Base-by-base conservation (phyloP, 169 alveolate species). In the Cryptosporidium sp. region DNA sequence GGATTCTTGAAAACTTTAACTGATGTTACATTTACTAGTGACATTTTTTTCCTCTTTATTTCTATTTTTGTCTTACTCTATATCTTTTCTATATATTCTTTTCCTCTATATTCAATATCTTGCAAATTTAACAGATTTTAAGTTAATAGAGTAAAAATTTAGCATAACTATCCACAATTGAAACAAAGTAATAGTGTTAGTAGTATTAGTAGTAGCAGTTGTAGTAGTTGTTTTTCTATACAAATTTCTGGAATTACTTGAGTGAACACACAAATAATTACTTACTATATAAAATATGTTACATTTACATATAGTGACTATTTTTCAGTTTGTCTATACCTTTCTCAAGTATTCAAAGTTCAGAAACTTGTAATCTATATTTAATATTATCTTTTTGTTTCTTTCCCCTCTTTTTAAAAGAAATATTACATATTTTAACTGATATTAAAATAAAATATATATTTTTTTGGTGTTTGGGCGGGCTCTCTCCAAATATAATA, bases 1-100 rank as follows among this genome's bases (percentile, higher is more conserved):
- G 96, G 96, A 85, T 97, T 96, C 80, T 97, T 96, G 52, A 95
- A 94, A 31, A 97, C 98, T 69, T 94, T 94, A 31, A 98, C 97
- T 87, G 97, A 96, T 41, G 98, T 95, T 67, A 98, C 98, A 92
- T 97, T 97, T 58, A 98, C 96, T 85, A 95, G 93, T 52, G 99
- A 94, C 99, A 98, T 98, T 91, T 86, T 86, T 93, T 55, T 55
- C 29, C 10, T 16, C 12, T 3, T 18, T 18, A 4, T 3, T 3
- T 50, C 12, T 12, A 23, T 55, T 23, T 23, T 12, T n/a, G 33
- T 55, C 6, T 55, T 18, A 18, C 33, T 18, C 10, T 55, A 16
- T 23, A 23, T 55, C 14, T 23, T 21, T 23, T 45, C 52, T 45
- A 14, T 14, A 16, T 12, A 1, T 48, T 48, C 21, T 14, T 14